Evolutionary conservation across 202 grass and related monocot species (phyloP).

Genomic region (Alloteropsis angusta): DNA sequence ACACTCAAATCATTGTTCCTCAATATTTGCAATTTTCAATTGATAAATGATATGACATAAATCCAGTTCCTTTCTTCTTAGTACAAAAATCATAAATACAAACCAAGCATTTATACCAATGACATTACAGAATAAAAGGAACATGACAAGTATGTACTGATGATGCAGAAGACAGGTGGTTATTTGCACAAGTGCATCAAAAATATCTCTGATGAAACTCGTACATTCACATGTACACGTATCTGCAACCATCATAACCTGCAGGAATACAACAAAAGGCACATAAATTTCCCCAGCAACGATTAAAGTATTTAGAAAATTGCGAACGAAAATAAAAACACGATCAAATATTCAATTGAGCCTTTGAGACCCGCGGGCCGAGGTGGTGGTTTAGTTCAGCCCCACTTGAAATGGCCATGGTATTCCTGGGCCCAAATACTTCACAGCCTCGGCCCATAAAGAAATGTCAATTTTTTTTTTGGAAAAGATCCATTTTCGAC

Average conservation of each 20-base stretch:
- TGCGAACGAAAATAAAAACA: no score
- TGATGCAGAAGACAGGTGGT: background rate
- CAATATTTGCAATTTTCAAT: background rate
- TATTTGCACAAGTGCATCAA: background rate
- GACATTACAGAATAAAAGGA: background rate
- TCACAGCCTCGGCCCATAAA: no score
- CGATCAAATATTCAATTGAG: no score
- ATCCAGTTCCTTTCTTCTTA: background rate
- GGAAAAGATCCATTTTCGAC: no score
- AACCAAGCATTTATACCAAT: background rate
- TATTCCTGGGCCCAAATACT: no score
- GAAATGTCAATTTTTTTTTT: no score
- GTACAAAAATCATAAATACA: background rate
- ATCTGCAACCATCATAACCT: slow-evolving; percentile 23
- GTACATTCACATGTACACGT: background rate
- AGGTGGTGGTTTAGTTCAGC: no score
- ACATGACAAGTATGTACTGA: background rate
- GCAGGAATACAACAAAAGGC: background rate
- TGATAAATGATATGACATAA: background rate
- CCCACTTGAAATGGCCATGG: no score
- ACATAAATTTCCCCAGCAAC: no score
- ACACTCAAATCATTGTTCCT: no score
- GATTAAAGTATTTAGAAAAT: no score
- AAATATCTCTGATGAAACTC: background rate
- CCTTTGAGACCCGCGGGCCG: no score